phyloP scores from a whole-genome alignment of 2,329 filamentous ascomycete species.

The Fusarium incarnatum region DNA sequence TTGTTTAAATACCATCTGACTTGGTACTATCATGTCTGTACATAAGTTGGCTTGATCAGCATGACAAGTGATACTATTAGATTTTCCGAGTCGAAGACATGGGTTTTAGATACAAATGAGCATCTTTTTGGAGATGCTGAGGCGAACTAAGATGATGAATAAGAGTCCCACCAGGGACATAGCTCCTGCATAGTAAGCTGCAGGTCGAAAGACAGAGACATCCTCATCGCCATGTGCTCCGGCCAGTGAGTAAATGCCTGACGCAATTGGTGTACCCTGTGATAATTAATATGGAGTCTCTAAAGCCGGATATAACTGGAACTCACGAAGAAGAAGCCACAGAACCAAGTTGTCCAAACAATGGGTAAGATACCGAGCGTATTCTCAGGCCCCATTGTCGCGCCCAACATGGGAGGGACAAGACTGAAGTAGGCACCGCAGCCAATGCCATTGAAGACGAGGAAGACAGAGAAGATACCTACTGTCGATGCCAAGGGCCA shows the following conservation, averaged over 20 bases:
- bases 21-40: not conserved
- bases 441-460: constrained; percentile 46
- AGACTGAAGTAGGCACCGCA: constrained; percentile 50
- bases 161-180: constrained; percentile 31
- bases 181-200: constrained; percentile 35
- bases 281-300: not conserved
- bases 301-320: accelerated
- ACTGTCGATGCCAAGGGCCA: constrained; percentile 47
- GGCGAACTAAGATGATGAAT: constrained; percentile 26
- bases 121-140: constrained; percentile 1
- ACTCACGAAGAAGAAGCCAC: constrained; percentile 48
- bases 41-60: not conserved
- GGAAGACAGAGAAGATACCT: constrained; percentile 39
- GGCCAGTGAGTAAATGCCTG: constrained; percentile 37
- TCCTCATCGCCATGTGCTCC: not conserved
- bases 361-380: constrained; percentile 44
- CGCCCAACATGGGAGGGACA: constrained; percentile 45
- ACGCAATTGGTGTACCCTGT: constrained; percentile 42
- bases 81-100: no score
- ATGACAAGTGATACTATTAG: not conserved
- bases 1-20: not conserved
- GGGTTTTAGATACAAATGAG: not conserved
- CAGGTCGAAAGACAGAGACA: constrained; percentile 26
- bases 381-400: constrained; percentile 42
- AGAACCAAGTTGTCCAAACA: constrained; percentile 49